Conservation (phyloP, 1,139 yeast species). For the Pichia sp. region DNA sequence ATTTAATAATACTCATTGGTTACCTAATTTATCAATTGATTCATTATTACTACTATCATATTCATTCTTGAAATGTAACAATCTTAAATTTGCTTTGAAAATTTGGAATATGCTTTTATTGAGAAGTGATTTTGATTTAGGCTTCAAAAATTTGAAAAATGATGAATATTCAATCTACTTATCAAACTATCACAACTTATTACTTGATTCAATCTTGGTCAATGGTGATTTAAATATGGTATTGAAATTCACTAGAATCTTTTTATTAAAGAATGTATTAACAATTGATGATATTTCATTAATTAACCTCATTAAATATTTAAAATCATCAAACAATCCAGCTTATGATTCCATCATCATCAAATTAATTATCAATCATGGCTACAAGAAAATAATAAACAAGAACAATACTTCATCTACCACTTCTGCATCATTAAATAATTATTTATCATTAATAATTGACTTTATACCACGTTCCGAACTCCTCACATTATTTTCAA, state of each 20-base stretch:
- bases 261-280: constrained; percentile 24
- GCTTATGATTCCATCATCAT: constrained; percentile 14
- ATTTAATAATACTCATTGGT: constrained; percentile 25
- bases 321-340: constrained; percentile 14
- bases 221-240: constrained; percentile 18
- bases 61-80: constrained; percentile 17
- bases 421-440: constrained; percentile 15
- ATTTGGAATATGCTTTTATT: constrained; percentile 27
- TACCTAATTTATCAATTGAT: constrained; percentile 28
- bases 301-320: constrained; percentile 21
- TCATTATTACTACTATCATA: constrained; percentile 23
- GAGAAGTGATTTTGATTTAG: constrained; percentile 27
- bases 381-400: constrained; percentile 20
- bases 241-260: constrained; percentile 25
- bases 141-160: constrained; percentile 9
- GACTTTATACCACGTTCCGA: constrained; percentile 21
- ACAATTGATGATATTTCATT: constrained; percentile 20
- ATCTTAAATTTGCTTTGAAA: constrained; percentile 21
- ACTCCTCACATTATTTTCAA: constrained; percentile 13
- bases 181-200: constrained; percentile 17
- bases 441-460: constrained; percentile 25
- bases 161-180: constrained; percentile 16
- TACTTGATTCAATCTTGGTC: constrained; percentile 14
- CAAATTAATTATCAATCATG: constrained; percentile 25
- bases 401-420: neutral